Evolutionary conservation across 2,329 filamentous ascomycete species (phyloP).

Genomic region (Mollisiaceae sp.): DNA sequence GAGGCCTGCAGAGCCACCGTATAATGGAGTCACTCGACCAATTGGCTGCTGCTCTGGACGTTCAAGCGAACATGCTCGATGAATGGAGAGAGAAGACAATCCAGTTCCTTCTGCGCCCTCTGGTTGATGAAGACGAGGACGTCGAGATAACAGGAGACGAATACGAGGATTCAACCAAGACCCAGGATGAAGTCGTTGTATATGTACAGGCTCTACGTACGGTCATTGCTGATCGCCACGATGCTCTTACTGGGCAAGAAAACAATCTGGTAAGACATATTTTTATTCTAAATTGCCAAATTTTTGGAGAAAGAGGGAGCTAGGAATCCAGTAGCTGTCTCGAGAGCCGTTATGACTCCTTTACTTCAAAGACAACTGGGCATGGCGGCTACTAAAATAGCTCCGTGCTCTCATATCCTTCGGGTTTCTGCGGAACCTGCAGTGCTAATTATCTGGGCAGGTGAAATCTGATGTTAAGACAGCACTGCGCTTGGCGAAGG

Average conservation of each 20-base stretch:
- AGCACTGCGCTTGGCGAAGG: slow-evolving; percentile 34
- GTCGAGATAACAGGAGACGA: slow-evolving; percentile 85
- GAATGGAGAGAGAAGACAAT: slow-evolving; percentile 77
- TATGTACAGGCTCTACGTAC: slow-evolving; percentile 81
- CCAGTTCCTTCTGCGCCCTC: slow-evolving; percentile 71
- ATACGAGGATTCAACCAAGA: slow-evolving; percentile 83
- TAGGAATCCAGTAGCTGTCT: no score
- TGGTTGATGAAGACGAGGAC: slow-evolving; percentile 83
- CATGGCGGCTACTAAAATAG: no score
- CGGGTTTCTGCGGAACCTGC: background rate
- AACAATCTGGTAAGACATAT: no score
- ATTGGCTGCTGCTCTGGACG: slow-evolving; percentile 70
- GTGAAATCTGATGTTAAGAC: slow-evolving; percentile 55
- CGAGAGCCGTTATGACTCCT: no score
- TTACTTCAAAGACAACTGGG: no score
- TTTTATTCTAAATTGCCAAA: no score
- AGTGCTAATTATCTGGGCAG: background rate
- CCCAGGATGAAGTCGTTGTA: slow-evolving; percentile 87
- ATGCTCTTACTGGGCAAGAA: slow-evolving; percentile 68
- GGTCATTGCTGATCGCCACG: slow-evolving; percentile 77
- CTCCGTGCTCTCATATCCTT: background rate
- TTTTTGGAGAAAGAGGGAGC: no score
- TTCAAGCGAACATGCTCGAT: slow-evolving; percentile 72
- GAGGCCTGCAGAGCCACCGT: slow-evolving; percentile 75
- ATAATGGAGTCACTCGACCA: slow-evolving; percentile 69